These are phyloP conservation scores for Apiospora rasikravindrae DNA, from an alignment of 2,329 filamentous ascomycete genomes.

Conservation along the genomic window DNA sequence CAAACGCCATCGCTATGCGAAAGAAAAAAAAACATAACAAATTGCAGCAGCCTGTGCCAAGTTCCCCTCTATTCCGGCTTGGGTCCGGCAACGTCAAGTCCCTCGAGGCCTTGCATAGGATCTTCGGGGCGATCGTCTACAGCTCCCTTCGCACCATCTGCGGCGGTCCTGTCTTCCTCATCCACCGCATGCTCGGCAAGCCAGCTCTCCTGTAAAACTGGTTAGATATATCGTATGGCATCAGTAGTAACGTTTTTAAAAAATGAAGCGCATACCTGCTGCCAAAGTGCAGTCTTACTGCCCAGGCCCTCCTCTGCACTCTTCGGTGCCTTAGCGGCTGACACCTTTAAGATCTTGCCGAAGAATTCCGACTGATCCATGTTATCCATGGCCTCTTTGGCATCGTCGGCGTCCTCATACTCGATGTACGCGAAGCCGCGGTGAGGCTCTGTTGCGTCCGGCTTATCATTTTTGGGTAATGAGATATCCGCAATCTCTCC, in stretches of 20 bases:
- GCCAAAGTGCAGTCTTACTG: slow-evolving; percentile 94
- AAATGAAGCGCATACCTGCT: slow-evolving; percentile 73
- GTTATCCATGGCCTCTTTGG: slow-evolving; percentile 95
- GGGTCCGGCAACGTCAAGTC: slow-evolving; percentile 91
- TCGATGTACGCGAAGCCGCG: slow-evolving; percentile 97
- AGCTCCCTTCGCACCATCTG: slow-evolving; percentile 56
- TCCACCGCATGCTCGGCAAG: slow-evolving; percentile 84
- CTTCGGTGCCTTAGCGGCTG: slow-evolving; percentile 89
- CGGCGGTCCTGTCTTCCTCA: slow-evolving; percentile 74
- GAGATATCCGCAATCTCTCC: slow-evolving; percentile 93
- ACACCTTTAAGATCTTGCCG: slow-evolving; percentile 89
- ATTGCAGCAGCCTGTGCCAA: slow-evolving; percentile 18
- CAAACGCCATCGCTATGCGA: slow-evolving; percentile 41
- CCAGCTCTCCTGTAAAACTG: slow-evolving; percentile 78
- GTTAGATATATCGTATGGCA: slow-evolving; percentile 26
- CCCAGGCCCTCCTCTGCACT: slow-evolving; percentile 85
- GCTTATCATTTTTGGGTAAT: slow-evolving; percentile 84
- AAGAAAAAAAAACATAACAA: slow-evolving; percentile 6
- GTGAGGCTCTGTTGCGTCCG: slow-evolving; percentile 74
- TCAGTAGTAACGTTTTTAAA: slow-evolving; percentile 18
- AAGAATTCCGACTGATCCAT: slow-evolving; percentile 98
- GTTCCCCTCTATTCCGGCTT: slow-evolving; percentile 66
- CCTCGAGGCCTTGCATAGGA: slow-evolving; percentile 95
- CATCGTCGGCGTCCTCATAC: slow-evolving; percentile 84
- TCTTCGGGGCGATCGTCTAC: slow-evolving; percentile 68